Base-by-base conservation (phyloP, 495 filamentous ascomycete genomes). In the Penicillium parvum region DNA sequence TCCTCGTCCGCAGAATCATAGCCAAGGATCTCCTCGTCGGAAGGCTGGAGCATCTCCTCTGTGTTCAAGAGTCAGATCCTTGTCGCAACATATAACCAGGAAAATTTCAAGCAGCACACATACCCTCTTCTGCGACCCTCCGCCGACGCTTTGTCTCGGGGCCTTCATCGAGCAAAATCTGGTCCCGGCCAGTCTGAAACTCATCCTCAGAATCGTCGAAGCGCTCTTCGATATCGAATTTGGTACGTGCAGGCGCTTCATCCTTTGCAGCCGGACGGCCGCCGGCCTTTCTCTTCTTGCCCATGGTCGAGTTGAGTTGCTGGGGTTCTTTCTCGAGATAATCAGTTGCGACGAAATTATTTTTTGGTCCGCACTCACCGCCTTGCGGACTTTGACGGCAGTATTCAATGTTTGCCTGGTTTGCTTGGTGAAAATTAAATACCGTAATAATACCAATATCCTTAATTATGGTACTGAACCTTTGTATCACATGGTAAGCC, bases 201-300 rank as follows among this genome's bases (percentile, higher is more conserved):
- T 92, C 89, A 66, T 98, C 92, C 55, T 94, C 87, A 1, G 88
- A 91, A 57, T 94, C 83, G 53, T 90, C 88, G 50, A 96, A 83
- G 56, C 91, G 84, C 60, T 86, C 79, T 68, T 84, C 90, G n/a
- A 81, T 77, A 38, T 71, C 53, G 36, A 63, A 74, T 45, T 69
- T 71, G 32, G 69, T 55, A 11, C 50, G 52, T 30, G 53, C 54
- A n/a, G 53, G 50, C 7, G 58, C 50, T 23, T 81, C 62, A 36
- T 75, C 68, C 22, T 77, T 71, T 39, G 68, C 70, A 7, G 75
- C 47, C n/a, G 66, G 61, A 33, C 65, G 71, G 45, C 74, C 65
- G 29, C 79, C 70, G 2, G 77, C 79, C 66, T 91, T 92, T 71
- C 87, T 81, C 57, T 91, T 92, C 57, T 85, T 90, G 19, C 62